Base-by-base conservation (phyloP, 164 flowering plant species). In the Dillenia turbinata region DNA sequence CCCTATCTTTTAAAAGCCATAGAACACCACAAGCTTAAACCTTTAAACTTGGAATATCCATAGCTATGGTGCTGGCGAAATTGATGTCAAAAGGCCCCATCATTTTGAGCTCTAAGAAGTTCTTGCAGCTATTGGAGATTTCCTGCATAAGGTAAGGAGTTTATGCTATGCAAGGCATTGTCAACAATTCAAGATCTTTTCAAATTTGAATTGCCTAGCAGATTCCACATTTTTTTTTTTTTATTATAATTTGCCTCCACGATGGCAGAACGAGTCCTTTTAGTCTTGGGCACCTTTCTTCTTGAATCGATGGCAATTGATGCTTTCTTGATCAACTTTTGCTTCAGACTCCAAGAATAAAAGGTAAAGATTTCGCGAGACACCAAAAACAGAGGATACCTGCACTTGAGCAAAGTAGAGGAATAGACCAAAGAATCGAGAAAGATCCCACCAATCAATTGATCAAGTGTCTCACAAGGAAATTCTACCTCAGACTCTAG, bases 181-280 rank as follows among this genome's bases (percentile, higher is more conserved):
- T 85, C 56, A 83, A 48, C 52, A 87, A 85, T 56, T 85, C 83
- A 8, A 85, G 83, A 26, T 83, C 79, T 49, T 60, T 54, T 85
- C 90, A 85, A 15, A 48, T 46, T 22, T 69, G 59, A 44, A 83
- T 71, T 33, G 90, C 85, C 46, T 66, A 73, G 70, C 84, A 76
- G 45, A 85, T 74, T 48, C 75, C 82, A 43, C 53, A 67, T 46
- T 69, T 1, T 2, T 26, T 26, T 26, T 26, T 26, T 1, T 2
- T 26, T 26, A 0, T 76, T 56, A 76, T 82, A 55, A 85, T 76
- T 68, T 81, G 57, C 73, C 83, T 82, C 84, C 82, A 81, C 46
- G 85, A 79, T 12, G 87, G 87, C 63, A 85, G 57, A 11, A 85
- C 84, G 46, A 85, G 80, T n/a, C 83, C 74, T 61, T 63, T 81